phyloP scores from a whole-genome alignment of 192 early-diverging fungal genomes.

The Chytriomyces confervae region DNA sequence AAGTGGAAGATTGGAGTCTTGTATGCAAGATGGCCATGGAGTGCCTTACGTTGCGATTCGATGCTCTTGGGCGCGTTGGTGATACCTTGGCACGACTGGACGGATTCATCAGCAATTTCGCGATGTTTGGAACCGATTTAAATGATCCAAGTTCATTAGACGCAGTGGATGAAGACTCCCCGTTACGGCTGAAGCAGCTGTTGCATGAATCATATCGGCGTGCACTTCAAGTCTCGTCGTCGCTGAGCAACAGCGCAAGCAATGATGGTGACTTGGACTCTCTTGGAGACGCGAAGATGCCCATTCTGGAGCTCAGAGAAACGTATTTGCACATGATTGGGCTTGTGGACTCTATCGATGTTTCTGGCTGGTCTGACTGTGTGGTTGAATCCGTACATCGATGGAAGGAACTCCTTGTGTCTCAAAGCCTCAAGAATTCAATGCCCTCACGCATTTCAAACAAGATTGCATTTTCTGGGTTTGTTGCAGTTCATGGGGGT shows the following conservation, averaged over 20 bases:
- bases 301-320: constrained; percentile 2
- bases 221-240: constrained; percentile 1
- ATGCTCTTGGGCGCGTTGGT: constrained; percentile 28
- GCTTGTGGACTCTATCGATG: constrained; percentile 23
- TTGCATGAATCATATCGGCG: constrained; percentile 1
- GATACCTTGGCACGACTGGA: constrained; percentile 23
- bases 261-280: background rate
- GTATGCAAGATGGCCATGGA: constrained; percentile 42
- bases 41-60: constrained; percentile 19
- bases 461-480: constrained; percentile 30
- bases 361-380: constrained; percentile 10
- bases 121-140: background rate
- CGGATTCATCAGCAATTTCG: background rate
- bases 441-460: background rate
- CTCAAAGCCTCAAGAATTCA: constrained; percentile 11
- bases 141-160: background rate
- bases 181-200: constrained; percentile 3
- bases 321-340: constrained; percentile 28
- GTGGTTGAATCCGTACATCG: constrained; percentile 7
- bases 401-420: constrained; percentile 12
- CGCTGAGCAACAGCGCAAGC: constrained; percentile 16
- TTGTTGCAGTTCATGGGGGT: background rate
- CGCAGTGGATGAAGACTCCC: background rate
- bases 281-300: background rate
- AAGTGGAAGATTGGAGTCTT: constrained; percentile 40